Percentiles rank a stretch among this genome's conserved stretches.
phyloP scores from a whole-genome alignment of 371 early-diverging fungal species.

The Actinomortierella ambigua region DNA sequence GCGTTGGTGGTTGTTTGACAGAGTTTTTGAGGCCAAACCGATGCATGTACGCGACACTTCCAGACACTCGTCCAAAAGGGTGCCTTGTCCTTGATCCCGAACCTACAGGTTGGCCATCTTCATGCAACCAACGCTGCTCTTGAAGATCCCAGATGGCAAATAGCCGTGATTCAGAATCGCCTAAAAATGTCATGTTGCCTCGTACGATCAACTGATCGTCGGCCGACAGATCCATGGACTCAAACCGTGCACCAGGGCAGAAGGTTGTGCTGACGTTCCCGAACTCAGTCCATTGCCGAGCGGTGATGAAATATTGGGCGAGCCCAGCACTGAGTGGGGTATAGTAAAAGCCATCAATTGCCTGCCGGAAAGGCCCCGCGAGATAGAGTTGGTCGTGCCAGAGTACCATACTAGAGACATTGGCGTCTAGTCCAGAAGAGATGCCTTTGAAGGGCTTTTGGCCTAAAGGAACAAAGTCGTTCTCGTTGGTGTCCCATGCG shows the following conservation, averaged over 20 bases:
- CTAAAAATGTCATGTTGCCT: slow-evolving; percentile 14
- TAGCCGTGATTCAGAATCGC: neutral
- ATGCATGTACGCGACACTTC: no score
- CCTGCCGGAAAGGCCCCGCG: slow-evolving; percentile 17
- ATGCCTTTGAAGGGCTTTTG: neutral
- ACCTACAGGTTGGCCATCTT: neutral
- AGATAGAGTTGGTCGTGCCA: slow-evolving; percentile 23
- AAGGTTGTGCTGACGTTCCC: slow-evolving; percentile 26
- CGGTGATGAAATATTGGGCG: slow-evolving; percentile 16
- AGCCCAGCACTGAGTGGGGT: slow-evolving; percentile 13
- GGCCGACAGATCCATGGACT: slow-evolving; percentile 16
- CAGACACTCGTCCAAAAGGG: no score
- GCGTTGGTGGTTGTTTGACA: neutral
- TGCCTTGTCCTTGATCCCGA: no score
- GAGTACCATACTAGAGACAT: slow-evolving; percentile 20
- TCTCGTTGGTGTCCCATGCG: slow-evolving; percentile 17
- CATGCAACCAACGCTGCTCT: slow-evolving; percentile 15
- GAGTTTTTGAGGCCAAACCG: no score
- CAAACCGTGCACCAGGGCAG: slow-evolving; percentile 15
- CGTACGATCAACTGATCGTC: slow-evolving; percentile 19
- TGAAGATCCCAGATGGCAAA: slow-evolving; percentile 33
- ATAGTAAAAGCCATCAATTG: neutral
- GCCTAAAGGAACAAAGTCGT: slow-evolving; percentile 11
- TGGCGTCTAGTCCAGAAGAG: slow-evolving; percentile 30
- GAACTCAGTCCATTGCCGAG: slow-evolving; percentile 16